phyloP scores from a whole-genome alignment of 371 early-diverging fungal species.

The Cokeromyces recurvatus region DNA sequence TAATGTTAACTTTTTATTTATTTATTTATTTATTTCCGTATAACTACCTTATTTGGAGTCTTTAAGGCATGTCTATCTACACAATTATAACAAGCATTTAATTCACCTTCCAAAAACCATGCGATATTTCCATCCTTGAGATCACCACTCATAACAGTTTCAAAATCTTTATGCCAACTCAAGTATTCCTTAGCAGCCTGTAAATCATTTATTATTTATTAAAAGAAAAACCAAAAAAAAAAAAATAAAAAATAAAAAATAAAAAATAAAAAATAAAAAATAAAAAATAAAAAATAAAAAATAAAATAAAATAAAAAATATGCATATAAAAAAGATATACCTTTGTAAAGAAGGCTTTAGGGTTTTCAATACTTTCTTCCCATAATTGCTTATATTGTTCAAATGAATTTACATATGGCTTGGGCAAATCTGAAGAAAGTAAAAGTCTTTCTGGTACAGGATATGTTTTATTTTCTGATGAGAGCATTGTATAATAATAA shows the following conservation, averaged over 20 bases:
- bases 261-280: too few relatives aligned
- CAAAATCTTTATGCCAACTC: constrained; percentile 72
- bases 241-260: too few relatives aligned
- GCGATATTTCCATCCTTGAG: constrained; percentile 74
- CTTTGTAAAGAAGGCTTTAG: constrained; percentile 74
- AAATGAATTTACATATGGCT: constrained; percentile 65
- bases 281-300: too few relatives aligned
- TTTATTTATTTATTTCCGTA: neutral
- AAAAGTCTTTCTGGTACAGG: constrained; percentile 48
- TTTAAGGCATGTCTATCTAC: constrained; percentile 88
- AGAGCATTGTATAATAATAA: neutral
- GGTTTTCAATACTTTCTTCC: constrained; percentile 67
- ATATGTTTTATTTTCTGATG: constrained; percentile 8
- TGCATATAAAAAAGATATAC: constrained; percentile 21
- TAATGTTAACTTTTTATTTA: neutral
- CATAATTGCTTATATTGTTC: constrained; percentile 71
- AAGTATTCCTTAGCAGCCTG: constrained; percentile 68
- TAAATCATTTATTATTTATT: too few relatives aligned
- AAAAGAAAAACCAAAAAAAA: too few relatives aligned
- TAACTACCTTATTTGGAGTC: constrained; percentile 55
- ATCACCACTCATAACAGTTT: constrained; percentile 54
- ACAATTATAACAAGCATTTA: constrained; percentile 94
- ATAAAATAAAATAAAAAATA: neutral
- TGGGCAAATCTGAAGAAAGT: constrained; percentile 43
- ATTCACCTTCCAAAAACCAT: constrained; percentile 91